phyloP scores from a whole-genome alignment of 2,329 filamentous ascomycete genomes.

The Arthrobotrys pseudoclavata region DNA sequence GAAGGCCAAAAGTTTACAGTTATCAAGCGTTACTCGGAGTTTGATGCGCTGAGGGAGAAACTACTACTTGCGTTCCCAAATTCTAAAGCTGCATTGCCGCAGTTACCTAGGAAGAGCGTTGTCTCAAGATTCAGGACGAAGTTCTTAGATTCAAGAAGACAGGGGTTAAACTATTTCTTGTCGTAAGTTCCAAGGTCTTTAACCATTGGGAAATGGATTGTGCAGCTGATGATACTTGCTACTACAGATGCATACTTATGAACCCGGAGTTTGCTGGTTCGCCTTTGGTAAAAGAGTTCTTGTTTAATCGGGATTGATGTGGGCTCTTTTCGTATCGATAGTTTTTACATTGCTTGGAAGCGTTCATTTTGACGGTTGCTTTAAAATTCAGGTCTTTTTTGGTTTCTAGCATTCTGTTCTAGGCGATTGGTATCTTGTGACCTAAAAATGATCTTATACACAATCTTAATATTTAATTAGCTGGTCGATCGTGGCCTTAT shows the following conservation, averaged over 20 bases:
- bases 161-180: conserved; percentile 89
- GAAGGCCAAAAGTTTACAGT: conserved; percentile 74
- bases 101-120: conserved; percentile 89
- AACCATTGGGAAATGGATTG: not conserved
- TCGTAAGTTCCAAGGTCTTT: conserved; percentile 74
- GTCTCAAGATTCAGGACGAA: conserved; percentile 71
- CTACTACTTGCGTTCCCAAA: conserved; percentile 85
- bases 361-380: not conserved
- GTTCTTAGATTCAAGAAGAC: conserved; percentile 86
- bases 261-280: conserved; percentile 95
- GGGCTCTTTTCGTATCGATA: not conserved
- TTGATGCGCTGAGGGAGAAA: conserved; percentile 82
- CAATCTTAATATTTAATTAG: conserved; percentile 6
- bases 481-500: not conserved
- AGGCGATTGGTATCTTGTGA: not conserved
- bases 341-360: not conserved
- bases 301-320: conserved; percentile 71
- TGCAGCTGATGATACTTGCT: conserved; percentile 19
- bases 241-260: conserved; percentile 81
- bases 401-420: conserved; percentile 2
- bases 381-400: not conserved
- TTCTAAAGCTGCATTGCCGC: conserved; percentile 87
- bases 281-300: conserved; percentile 90
- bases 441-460: not conserved
- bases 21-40: conserved; percentile 87